Conservation (phyloP, 345 rosid species). For the Capsella bursapastoris region DNA sequence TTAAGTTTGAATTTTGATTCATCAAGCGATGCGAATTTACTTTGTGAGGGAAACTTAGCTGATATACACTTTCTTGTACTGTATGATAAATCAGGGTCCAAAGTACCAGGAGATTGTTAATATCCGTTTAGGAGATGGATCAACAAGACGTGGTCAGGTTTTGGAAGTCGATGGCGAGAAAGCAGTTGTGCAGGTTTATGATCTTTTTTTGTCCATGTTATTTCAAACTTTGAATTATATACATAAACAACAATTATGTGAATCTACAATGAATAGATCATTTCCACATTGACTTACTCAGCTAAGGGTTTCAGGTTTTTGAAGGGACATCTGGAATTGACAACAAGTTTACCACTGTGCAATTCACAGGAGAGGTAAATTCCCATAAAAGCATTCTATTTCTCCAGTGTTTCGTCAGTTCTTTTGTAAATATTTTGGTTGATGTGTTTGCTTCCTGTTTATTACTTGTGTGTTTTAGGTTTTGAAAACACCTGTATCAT, state of each 20-base stretch:
- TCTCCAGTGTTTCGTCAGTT: not conserved
- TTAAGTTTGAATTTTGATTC: not conserved
- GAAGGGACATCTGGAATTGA: conserved; percentile 97
- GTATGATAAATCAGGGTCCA: conserved; percentile 65
- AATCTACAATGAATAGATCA: not conserved
- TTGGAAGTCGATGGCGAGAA: conserved; percentile 98
- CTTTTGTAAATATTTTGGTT: not conserved
- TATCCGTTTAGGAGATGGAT: conserved; percentile 91
- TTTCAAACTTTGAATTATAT: not conserved
- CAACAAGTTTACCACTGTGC: conserved; percentile 89
- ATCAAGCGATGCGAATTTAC: not conserved
- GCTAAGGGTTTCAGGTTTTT: conserved; percentile 61
- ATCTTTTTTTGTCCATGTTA: not conserved
- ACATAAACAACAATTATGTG: not conserved
- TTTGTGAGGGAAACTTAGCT: not conserved
- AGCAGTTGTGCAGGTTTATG: conserved; percentile 87
- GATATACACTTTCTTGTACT: conserved; percentile 3
- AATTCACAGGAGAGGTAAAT: conserved; percentile 87
- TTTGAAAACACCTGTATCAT: conserved; percentile 89
- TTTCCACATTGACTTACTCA: conserved; percentile 5
- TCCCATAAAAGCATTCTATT: not conserved
- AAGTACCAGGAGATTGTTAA: conserved; percentile 97
- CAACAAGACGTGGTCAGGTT: conserved; percentile 94
- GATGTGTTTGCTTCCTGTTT: conserved; percentile 2
- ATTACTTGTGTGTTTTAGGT: conserved; percentile 56